Percentiles rank a stretch among this genome's conserved stretches.
Evolutionary conservation across 176 grass and related monocot species (phyloP).

Genomic region (Oryza longistaminata): DNA sequence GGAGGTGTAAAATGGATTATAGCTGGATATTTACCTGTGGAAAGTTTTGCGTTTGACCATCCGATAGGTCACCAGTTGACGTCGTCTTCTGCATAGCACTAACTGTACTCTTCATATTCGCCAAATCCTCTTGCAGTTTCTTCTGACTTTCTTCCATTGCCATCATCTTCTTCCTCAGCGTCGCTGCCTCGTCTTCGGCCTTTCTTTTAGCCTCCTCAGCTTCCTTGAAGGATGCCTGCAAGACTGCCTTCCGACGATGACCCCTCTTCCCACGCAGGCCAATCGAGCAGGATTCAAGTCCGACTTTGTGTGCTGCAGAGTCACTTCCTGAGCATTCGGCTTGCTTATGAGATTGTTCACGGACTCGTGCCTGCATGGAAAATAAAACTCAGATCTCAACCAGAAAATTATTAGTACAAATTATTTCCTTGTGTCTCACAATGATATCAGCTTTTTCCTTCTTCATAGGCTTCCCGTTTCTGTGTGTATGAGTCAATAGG

Average conservation of each 20-base stretch:
- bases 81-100: slow-evolving; percentile 11
- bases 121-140: slow-evolving; percentile 49
- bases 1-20: not conserved
- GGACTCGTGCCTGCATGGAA: slow-evolving; percentile 37
- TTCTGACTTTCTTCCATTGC: slow-evolving; percentile 53
- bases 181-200: slow-evolving; percentile 48
- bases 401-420: not conserved
- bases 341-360: slow-evolving; percentile 24
- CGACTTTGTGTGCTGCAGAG: not conserved
- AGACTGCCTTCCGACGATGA: slow-evolving; percentile 1
- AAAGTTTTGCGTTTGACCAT: not conserved
- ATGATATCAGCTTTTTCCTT: slow-evolving; percentile 53
- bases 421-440: slow-evolving; percentile 38
- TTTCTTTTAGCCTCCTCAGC: slow-evolving; percentile 52
- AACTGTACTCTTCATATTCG: slow-evolving; percentile 26
- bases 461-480: slow-evolving; percentile 47
- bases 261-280: not conserved
- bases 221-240: slow-evolving; percentile 39
- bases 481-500: slow-evolving; percentile 57
- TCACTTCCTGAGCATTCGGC: slow-evolving; percentile 26
- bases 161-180: slow-evolving; percentile 54
- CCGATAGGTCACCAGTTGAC: slow-evolving; percentile 9
- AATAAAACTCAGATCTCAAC: slow-evolving; percentile 23
- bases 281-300: slow-evolving; percentile 22
- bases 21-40: slow-evolving; percentile 15